Evolutionary conservation across 2,329 filamentous ascomycete species (phyloP).

Genomic region (Hansfordia pulvinata): DNA sequence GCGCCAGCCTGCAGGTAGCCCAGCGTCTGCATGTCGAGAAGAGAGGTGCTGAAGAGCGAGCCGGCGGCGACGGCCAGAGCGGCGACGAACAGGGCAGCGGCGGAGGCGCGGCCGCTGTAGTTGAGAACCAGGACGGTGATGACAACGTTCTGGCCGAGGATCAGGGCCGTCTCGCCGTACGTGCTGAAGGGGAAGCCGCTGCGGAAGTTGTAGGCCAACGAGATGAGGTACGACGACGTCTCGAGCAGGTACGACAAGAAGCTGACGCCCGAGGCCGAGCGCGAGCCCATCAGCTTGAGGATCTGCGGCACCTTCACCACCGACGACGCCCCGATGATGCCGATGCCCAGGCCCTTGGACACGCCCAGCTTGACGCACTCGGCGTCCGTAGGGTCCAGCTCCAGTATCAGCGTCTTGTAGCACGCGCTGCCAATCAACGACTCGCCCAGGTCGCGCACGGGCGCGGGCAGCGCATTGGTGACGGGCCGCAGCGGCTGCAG

Average conservation of each 20-base stretch:
- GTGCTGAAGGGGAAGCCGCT: slow-evolving; percentile 92
- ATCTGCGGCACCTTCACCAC: slow-evolving; percentile 97
- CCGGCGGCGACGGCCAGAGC: slow-evolving; percentile 56
- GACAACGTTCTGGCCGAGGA: slow-evolving; percentile 81
- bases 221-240: slow-evolving; percentile 76
- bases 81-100: slow-evolving; percentile 67
- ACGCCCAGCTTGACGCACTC: slow-evolving; percentile 80
- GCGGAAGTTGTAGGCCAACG: slow-evolving; percentile 82
- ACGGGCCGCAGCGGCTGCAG: slow-evolving; percentile 53
- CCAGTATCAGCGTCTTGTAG: slow-evolving; percentile 75
- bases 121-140: slow-evolving; percentile 79
- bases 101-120: slow-evolving; percentile 55
- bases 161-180: slow-evolving; percentile 87
- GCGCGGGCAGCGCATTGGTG: slow-evolving; percentile 59
- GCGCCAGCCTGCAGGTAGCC: slow-evolving; percentile 72
- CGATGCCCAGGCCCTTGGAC: slow-evolving; percentile 85
- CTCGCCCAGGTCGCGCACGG: slow-evolving; percentile 60
- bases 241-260: slow-evolving; percentile 91
- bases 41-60: slow-evolving; percentile 51
- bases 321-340: slow-evolving; percentile 78
- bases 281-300: slow-evolving; percentile 72
- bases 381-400: slow-evolving; percentile 65
- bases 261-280: slow-evolving; percentile 70
- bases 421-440: slow-evolving; percentile 73
- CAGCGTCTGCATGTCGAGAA: slow-evolving; percentile 55